Evolutionary conservation across 2,329 filamentous ascomycete species (phyloP).

Genomic region (Immersiporthe knoxdaviesiana): DNA sequence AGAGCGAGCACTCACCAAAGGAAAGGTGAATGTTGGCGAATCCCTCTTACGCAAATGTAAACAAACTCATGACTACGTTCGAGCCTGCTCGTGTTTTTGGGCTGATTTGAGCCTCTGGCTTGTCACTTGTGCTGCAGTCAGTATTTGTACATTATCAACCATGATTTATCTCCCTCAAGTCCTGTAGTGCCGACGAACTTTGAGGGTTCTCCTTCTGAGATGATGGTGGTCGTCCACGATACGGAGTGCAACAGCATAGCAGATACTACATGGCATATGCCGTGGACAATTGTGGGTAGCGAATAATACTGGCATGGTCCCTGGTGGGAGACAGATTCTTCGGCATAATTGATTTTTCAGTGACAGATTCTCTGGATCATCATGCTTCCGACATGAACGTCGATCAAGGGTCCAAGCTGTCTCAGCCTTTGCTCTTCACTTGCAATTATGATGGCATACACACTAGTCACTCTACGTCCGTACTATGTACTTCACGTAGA

Average conservation of each 20-base stretch:
- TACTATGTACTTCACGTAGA: neutral
- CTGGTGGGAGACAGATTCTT: neutral
- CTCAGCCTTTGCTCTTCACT: neutral
- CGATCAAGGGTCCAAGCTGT: constrained; percentile 6
- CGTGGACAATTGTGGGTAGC: neutral
- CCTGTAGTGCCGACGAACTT: neutral
- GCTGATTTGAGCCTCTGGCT: too few relatives aligned
- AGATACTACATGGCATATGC: neutral
- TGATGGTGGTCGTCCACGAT: too few relatives aligned
- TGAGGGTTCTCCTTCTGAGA: neutral
- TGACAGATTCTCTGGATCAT: neutral
- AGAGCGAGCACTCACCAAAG: neutral
- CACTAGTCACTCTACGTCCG: too few relatives aligned
- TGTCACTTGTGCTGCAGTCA: neutral
- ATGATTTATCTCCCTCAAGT: neutral
- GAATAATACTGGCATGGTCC: neutral
- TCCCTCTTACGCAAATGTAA: neutral
- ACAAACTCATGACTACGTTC: neutral
- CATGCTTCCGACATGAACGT: neutral
- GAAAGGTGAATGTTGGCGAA: too few relatives aligned
- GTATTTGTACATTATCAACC: neutral
- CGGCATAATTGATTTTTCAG: neutral
- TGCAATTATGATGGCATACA: too few relatives aligned
- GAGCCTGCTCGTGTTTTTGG: too few relatives aligned
- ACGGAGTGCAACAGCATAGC: too few relatives aligned